A percentile compares a stretch with the other conserved stretches of the same genome.
These are phyloP conservation scores for Coniochaeta prunicola DNA, from an alignment of 2,329 filamentous ascomycete genomes.

Conservation along the genomic window DNA sequence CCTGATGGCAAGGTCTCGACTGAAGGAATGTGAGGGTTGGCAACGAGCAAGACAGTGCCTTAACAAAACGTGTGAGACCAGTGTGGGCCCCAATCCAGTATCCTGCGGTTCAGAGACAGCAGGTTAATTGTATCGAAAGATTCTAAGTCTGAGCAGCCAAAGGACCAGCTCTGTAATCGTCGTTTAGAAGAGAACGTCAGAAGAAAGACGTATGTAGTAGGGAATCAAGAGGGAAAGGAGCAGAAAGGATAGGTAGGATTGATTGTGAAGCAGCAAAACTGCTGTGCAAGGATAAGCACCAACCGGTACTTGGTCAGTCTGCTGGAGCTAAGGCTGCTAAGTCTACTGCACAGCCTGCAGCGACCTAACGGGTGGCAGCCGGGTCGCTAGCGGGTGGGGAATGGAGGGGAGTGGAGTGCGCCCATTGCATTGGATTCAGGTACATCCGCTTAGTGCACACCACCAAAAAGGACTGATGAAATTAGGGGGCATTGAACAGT, in stretches of 20 bases:
- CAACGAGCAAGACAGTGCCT: neutral
- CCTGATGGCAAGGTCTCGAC: neutral
- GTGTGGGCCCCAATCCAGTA: neutral
- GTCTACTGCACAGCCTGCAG: too few relatives aligned
- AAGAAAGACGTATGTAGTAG: neutral
- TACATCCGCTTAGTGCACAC: neutral
- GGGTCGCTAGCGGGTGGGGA: neutral
- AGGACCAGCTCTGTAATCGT: neutral
- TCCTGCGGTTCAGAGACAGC: neutral
- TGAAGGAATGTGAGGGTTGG: neutral
- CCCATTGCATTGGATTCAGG: neutral
- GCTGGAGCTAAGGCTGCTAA: too few relatives aligned
- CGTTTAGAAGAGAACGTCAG: neutral
- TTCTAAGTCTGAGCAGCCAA: neutral
- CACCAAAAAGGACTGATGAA: neutral
- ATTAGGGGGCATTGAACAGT: neutral
- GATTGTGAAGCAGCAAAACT: neutral
- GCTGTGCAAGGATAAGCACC: neutral
- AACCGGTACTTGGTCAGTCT: neutral
- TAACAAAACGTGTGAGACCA: neutral
- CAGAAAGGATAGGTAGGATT: neutral
- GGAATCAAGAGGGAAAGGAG: neutral
- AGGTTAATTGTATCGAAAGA: neutral
- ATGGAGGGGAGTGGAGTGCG: neutral
- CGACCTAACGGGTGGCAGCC: neutral